These are phyloP conservation scores for Tothia fuscella DNA, from an alignment of 2,329 filamentous ascomycete species.

Conservation along the genomic window DNA sequence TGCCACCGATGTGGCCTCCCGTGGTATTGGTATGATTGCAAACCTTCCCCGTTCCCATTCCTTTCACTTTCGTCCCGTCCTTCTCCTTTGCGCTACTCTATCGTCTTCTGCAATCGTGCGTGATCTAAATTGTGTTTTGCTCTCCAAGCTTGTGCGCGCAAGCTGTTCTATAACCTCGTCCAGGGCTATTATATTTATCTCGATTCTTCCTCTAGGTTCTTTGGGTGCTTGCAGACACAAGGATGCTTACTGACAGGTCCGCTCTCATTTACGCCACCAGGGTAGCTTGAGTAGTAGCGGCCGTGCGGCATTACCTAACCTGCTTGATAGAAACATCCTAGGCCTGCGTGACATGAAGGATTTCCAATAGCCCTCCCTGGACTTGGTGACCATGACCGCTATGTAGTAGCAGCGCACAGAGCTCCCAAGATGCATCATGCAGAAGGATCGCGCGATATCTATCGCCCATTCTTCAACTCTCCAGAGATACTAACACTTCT, in stretches of 20 bases:
- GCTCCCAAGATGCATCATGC: constrained; percentile 39
- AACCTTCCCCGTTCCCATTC: constrained; percentile 32
- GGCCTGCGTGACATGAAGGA: constrained; percentile 37
- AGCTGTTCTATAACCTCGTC: constrained; percentile 70
- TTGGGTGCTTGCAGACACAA: constrained; percentile 70
- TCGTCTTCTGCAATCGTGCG: constrained; percentile 35
- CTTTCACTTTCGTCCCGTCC: constrained; percentile 20
- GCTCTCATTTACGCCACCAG: constrained; percentile 49
- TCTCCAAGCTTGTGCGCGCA: constrained; percentile 80
- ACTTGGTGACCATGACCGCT: constrained; percentile 7
- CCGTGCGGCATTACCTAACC: constrained; percentile 58
- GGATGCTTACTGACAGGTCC: constrained; percentile 64
- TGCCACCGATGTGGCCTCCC: constrained; percentile 97
- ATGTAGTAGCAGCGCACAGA: constrained; percentile 34
- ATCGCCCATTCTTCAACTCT: constrained; percentile 1
- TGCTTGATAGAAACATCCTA: constrained; percentile 65
- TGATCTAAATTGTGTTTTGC: constrained; percentile 69
- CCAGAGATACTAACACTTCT: constrained; percentile 29
- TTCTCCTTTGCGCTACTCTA: constrained; percentile 22
- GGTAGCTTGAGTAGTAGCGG: constrained; percentile 53
- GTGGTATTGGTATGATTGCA: constrained; percentile 99
- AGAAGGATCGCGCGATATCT: constrained; percentile 43
- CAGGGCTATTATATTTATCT: constrained; percentile 71
- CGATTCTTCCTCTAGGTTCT: constrained; percentile 54
- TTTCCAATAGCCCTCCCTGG: constrained; percentile 10